Conservation (phyloP, 805 yeast genomes). For the Candida nemodendra region DNA sequence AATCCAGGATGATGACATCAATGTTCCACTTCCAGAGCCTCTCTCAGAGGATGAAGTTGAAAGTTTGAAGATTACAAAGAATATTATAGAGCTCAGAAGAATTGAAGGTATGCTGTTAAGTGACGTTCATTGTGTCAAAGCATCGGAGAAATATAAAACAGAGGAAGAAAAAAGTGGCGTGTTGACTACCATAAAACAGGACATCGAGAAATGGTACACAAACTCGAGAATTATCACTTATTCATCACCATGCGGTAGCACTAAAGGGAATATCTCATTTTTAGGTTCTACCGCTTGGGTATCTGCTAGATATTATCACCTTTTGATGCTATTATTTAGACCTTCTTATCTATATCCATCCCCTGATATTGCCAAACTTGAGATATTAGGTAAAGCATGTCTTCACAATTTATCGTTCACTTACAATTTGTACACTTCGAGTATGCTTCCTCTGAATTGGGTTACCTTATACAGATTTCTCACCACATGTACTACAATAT, state of each 20-base stretch:
- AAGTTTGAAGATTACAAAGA: slow-evolving; percentile 39
- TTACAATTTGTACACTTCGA: slow-evolving; percentile 43
- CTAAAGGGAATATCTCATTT: slow-evolving; percentile 21
- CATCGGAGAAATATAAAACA: slow-evolving; percentile 32
- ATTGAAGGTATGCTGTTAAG: slow-evolving; percentile 48
- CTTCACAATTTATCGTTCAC: slow-evolving; percentile 45
- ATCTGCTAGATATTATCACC: slow-evolving; percentile 43
- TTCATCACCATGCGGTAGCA: slow-evolving; percentile 4
- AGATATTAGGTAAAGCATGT: slow-evolving; percentile 45
- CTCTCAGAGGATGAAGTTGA: slow-evolving; percentile 41
- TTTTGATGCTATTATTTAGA: slow-evolving; percentile 45
- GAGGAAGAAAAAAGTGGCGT: slow-evolving; percentile 35
- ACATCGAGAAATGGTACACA: slow-evolving; percentile 37
- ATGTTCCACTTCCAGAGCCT: slow-evolving; percentile 32
- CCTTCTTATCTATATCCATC: slow-evolving; percentile 49
- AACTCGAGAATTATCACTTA: slow-evolving; percentile 23
- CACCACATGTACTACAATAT: slow-evolving; percentile 45
- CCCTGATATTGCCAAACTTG: slow-evolving; percentile 40
- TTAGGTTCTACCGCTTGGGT: slow-evolving; percentile 38
- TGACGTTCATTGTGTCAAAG: slow-evolving; percentile 44
- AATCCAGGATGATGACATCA: slow-evolving; percentile 29
- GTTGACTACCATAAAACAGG: slow-evolving; percentile 34
- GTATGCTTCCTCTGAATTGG: slow-evolving; percentile 49
- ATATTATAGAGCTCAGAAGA: slow-evolving; percentile 43
- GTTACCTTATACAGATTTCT: slow-evolving; percentile 45